These are phyloP conservation scores for Auriscalpium microsporum DNA, from an alignment of 768 basidiomycete species.

Conservation along the genomic window DNA sequence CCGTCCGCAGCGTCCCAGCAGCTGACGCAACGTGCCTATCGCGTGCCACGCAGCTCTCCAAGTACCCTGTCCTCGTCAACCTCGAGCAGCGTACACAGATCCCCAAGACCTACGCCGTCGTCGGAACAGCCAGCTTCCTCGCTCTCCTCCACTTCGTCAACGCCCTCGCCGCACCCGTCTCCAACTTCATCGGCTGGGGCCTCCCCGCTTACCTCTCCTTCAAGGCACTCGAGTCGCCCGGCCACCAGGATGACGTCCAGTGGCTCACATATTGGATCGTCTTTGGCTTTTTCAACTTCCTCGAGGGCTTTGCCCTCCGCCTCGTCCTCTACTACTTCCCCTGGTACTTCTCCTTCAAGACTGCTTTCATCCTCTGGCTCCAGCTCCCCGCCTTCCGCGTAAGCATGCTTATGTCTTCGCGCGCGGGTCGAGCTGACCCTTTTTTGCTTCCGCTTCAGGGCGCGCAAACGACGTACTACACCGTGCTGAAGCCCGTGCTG, in stretches of 20 bases:
- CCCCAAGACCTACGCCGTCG: slow-evolving; percentile 84
- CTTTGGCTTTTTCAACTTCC: slow-evolving; percentile 89
- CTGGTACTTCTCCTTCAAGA: slow-evolving; percentile 94
- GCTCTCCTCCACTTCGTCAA: slow-evolving; percentile 78
- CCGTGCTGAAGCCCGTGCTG: slow-evolving; percentile 74
- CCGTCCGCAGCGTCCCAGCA: not conserved
- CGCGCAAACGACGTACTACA: slow-evolving; percentile 73
- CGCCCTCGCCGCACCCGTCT: slow-evolving; percentile 84
- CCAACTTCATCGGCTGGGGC: slow-evolving; percentile 91
- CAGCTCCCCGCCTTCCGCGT: slow-evolving; percentile 81
- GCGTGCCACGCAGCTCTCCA: slow-evolving; percentile 48
- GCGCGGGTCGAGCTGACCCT: too few species aligned
- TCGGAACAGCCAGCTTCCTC: slow-evolving; percentile 62
- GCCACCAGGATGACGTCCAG: slow-evolving; percentile 78
- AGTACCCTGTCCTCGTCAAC: slow-evolving; percentile 78
- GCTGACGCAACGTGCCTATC: slow-evolving; percentile 15
- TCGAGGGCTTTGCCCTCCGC: slow-evolving; percentile 79
- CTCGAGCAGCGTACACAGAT: slow-evolving; percentile 87
- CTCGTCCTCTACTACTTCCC: slow-evolving; percentile 86
- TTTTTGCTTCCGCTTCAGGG: slow-evolving; percentile 42
- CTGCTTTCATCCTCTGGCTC: slow-evolving; percentile 83
- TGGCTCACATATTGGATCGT: slow-evolving; percentile 99
- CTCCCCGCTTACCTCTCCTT: slow-evolving; percentile 94
- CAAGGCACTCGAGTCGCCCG: slow-evolving; percentile 86
- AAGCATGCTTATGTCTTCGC: slow-evolving; percentile 28